A percentile compares a stretch with the other conserved stretches of the same genome.
Conservation (phyloP, 2,329 filamentous ascomycete genomes). For the Alternaria sp. region DNA sequence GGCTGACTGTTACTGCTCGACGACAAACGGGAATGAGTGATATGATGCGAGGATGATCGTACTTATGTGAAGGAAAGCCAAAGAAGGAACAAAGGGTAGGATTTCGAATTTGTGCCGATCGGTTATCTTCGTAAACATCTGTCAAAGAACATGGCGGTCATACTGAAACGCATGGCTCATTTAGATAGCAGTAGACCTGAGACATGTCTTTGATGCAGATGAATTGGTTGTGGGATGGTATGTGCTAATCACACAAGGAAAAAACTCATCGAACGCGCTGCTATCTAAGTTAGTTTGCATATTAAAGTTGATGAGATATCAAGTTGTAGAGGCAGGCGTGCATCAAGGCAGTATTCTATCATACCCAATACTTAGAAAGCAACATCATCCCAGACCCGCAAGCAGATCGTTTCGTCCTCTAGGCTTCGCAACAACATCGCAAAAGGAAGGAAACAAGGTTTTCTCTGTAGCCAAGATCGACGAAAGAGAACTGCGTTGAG, state of each 20-base stretch:
- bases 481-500: background rate
- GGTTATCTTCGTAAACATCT: background rate
- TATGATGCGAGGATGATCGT: too few relatives aligned
- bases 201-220: background rate
- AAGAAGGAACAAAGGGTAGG: too few relatives aligned
- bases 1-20: too few relatives aligned
- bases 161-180: background rate
- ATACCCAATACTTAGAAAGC: background rate
- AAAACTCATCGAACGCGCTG: too few relatives aligned
- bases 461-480: background rate
- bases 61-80: too few relatives aligned
- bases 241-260: too few relatives aligned
- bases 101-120: background rate
- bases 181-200: background rate
- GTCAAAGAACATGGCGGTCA: background rate
- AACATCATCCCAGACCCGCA: background rate
- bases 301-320: too few relatives aligned
- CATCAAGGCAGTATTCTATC: background rate
- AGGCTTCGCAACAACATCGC: background rate
- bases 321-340: background rate
- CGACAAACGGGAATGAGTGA: too few relatives aligned
- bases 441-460: background rate
- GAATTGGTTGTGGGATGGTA: background rate
- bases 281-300: background rate
- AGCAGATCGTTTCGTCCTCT: background rate